Percentiles rank a stretch among this genome's conserved stretches.
These are phyloP conservation scores for Suillus clintonianus DNA, from an alignment of 768 basidiomycete genomes.

Conservation along the genomic window DNA sequence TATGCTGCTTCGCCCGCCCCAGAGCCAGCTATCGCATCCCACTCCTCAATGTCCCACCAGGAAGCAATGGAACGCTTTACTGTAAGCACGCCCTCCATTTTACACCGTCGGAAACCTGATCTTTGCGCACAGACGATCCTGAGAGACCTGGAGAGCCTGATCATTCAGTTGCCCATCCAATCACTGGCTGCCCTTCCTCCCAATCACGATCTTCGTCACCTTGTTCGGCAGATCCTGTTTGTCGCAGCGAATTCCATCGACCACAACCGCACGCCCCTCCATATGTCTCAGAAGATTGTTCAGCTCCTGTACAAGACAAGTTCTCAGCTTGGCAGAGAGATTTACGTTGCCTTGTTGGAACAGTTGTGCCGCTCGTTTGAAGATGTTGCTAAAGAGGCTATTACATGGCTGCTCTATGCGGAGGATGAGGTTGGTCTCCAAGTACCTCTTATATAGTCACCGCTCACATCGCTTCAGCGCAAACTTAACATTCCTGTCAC, in stretches of 20 bases:
- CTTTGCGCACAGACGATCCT: constrained; percentile 19
- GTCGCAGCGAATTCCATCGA: constrained; percentile 81
- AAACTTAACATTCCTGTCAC: constrained; percentile 97
- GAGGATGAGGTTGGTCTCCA: constrained; percentile 81
- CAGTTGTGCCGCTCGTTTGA: constrained; percentile 87
- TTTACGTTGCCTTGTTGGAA: constrained; percentile 87
- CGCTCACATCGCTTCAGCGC: constrained; percentile 52
- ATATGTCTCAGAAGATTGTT: constrained; percentile 96
- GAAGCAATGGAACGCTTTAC: constrained; percentile 90
- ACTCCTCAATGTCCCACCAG: constrained; percentile 59
- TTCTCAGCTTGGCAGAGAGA: constrained; percentile 84
- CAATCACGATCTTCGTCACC: constrained; percentile 83
- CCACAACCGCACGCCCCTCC: constrained; percentile 82
- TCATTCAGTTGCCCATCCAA: constrained; percentile 73
- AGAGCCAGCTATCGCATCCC: constrained; percentile 47
- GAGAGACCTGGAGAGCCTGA: constrained; percentile 77
- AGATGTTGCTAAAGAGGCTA: constrained; percentile 95
- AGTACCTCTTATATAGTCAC: neutral
- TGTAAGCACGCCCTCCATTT: constrained; percentile 42
- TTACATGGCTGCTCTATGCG: constrained; percentile 93
- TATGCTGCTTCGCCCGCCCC: constrained; percentile 67
- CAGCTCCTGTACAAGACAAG: constrained; percentile 91
- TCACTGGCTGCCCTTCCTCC: constrained; percentile 71
- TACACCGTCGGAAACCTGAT: constrained; percentile 27
- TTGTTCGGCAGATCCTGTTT: constrained; percentile 80